Evolutionary conservation across 176 grass and related monocot species (phyloP).

Genomic region (Zea luxurians): DNA sequence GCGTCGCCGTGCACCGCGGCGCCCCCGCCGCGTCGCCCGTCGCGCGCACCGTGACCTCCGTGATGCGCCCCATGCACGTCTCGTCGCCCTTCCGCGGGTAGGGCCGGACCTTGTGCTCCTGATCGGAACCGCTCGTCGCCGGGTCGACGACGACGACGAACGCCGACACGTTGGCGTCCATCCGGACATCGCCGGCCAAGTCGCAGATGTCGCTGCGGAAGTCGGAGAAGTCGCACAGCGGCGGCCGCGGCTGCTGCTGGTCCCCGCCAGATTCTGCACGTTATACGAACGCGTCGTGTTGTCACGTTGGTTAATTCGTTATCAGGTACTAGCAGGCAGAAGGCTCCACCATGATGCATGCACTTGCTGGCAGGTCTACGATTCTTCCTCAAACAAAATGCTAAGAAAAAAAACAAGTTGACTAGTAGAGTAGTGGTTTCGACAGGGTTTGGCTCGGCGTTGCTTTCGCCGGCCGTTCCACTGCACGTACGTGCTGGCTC

Average conservation of each 20-base stretch:
- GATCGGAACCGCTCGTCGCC: not conserved
- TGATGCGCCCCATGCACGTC: constrained; percentile 46
- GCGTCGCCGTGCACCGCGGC: constrained; percentile 46
- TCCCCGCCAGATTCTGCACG: constrained; percentile 20
- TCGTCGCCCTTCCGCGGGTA: constrained; percentile 87
- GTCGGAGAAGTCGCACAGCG: constrained; percentile 73
- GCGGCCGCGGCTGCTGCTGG: not conserved
- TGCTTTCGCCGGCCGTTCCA: constrained; percentile 19
- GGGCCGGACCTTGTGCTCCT: constrained; percentile 55
- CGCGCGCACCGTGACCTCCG: constrained; percentile 51
- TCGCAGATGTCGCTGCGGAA: constrained; percentile 70
- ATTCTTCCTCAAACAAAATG: not conserved
- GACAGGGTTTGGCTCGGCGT: not conserved
- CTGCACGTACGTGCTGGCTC: constrained; percentile 29
- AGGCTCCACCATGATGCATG: not conserved
- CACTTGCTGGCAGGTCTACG: not conserved
- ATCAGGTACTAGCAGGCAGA: not conserved
- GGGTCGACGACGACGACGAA: constrained; percentile 51
- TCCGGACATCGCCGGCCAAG: constrained; percentile 66
- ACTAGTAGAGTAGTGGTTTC: not conserved
- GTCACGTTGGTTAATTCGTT: constrained; percentile 7
- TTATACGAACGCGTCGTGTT: not conserved
- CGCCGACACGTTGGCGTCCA: constrained; percentile 59
- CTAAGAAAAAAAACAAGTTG: not conserved
- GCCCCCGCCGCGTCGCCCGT: not conserved